Conservation (phyloP, 768 basidiomycete species). For the Pluteus cervinus region DNA sequence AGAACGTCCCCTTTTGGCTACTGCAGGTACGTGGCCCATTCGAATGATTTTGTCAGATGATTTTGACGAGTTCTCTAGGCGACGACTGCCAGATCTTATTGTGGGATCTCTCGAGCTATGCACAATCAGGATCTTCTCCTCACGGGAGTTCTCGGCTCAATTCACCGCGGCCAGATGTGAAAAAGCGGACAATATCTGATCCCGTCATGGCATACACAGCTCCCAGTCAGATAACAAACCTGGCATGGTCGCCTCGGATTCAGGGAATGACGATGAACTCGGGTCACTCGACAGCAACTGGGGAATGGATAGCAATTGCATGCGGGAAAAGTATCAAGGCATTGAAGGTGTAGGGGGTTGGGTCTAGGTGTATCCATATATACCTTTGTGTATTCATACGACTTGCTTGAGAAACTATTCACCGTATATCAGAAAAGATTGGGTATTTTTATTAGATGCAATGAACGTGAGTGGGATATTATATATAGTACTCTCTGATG, state of each 20-base stretch:
- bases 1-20: slow-evolving; percentile 79
- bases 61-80: slow-evolving; percentile 36
- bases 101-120: slow-evolving; percentile 78
- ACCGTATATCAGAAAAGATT: too few species aligned
- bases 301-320: slow-evolving; percentile 85
- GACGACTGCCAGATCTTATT: slow-evolving; percentile 93
- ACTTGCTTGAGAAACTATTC: too few species aligned
- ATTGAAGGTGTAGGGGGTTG: slow-evolving; percentile 57
- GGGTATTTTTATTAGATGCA: too few species aligned
- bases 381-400: not conserved
- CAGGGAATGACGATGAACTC: slow-evolving; percentile 70
- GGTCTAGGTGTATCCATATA: slow-evolving; percentile 3
- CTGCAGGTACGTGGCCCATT: slow-evolving; percentile 58
- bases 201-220: slow-evolving; percentile 85
- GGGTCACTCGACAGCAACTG: slow-evolving; percentile 66
- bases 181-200: slow-evolving; percentile 66
- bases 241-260: slow-evolving; percentile 88
- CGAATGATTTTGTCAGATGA: slow-evolving; percentile 1
- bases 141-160: slow-evolving; percentile 68
- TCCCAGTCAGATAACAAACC: slow-evolving; percentile 68
- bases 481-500: too few species aligned
- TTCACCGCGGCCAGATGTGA: slow-evolving; percentile 77
- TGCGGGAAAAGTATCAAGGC: slow-evolving; percentile 80
- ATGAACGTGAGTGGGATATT: too few species aligned
- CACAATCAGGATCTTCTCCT: slow-evolving; percentile 60